Evolutionary conservation across 345 rosid species (phyloP).

Genomic region (Pistacia atlantica): DNA sequence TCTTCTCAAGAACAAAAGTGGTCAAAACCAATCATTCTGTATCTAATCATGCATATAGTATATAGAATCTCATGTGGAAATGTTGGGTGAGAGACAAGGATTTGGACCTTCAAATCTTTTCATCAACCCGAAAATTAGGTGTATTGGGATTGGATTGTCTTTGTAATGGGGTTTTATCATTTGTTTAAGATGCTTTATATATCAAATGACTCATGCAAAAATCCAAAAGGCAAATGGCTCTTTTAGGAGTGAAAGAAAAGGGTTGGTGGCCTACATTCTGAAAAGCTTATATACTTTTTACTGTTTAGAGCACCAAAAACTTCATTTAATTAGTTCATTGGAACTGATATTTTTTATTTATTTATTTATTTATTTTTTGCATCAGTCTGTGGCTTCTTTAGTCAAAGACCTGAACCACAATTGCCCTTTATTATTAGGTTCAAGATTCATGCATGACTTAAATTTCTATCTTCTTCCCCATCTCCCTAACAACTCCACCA

Average conservation of each 20-base stretch:
- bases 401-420: neutral
- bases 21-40: conserved; percentile 81
- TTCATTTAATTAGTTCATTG: neutral
- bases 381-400: neutral
- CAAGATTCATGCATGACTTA: no score
- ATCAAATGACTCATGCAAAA: conserved; percentile 50
- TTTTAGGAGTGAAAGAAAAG: conserved; percentile 22
- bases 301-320: conserved; percentile 6
- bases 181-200: conserved; percentile 43
- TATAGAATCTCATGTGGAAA: conserved; percentile 71
- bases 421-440: no score
- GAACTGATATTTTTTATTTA: conserved; percentile 12
- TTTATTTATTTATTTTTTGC: neutral
- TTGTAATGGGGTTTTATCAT: conserved; percentile 32
- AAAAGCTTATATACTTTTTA: conserved; percentile 27
- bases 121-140: conserved; percentile 20
- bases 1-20: conserved; percentile 49
- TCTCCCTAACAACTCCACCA: no score
- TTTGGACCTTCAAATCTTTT: conserved; percentile 26
- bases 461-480: no score
- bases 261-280: conserved; percentile 42
- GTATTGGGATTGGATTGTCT: conserved; percentile 8
- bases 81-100: conserved; percentile 60
- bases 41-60: conserved; percentile 47
- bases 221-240: conserved; percentile 32